These are phyloP conservation scores for Kodamaea suecica DNA, from an alignment of 1,139 yeast species.

Conservation along the genomic window DNA sequence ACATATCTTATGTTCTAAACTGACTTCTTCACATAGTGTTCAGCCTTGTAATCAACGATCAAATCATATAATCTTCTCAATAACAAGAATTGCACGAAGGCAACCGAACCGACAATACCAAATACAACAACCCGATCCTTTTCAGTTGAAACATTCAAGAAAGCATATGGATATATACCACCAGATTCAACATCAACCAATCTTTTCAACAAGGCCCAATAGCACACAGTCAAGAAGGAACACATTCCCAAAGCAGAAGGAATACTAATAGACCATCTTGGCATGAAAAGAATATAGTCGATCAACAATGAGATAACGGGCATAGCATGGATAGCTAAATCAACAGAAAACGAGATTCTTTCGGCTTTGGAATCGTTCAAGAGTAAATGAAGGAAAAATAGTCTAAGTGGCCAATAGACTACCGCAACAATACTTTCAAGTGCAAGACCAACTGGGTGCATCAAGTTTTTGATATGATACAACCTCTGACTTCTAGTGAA, in stretches of 20 bases:
- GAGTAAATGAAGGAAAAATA: constrained; percentile 43
- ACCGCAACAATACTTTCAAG: constrained; percentile 57
- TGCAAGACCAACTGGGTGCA: constrained; percentile 53
- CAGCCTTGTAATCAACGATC: constrained; percentile 19
- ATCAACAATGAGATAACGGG: constrained; percentile 51
- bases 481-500: constrained; percentile 20
- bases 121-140: constrained; percentile 48
- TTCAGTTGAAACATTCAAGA: constrained; percentile 51
- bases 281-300: constrained; percentile 58
- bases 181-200: constrained; percentile 48
- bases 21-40: constrained; percentile 1
- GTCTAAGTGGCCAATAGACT: constrained; percentile 65
- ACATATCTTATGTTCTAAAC: neutral
- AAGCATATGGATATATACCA: constrained; percentile 59
- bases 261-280: constrained; percentile 39
- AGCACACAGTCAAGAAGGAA: constrained; percentile 39
- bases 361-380: constrained; percentile 31
- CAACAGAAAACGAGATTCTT: constrained; percentile 47
- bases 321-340: constrained; percentile 55
- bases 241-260: constrained; percentile 41
- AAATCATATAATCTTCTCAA: constrained; percentile 26
- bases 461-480: constrained; percentile 31
- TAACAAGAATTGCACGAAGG: constrained; percentile 35
- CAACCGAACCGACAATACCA: constrained; percentile 43
- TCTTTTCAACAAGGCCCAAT: constrained; percentile 51